Base-by-base conservation (phyloP, 169 alveolate species). In the Plasmodium inui region DNA sequence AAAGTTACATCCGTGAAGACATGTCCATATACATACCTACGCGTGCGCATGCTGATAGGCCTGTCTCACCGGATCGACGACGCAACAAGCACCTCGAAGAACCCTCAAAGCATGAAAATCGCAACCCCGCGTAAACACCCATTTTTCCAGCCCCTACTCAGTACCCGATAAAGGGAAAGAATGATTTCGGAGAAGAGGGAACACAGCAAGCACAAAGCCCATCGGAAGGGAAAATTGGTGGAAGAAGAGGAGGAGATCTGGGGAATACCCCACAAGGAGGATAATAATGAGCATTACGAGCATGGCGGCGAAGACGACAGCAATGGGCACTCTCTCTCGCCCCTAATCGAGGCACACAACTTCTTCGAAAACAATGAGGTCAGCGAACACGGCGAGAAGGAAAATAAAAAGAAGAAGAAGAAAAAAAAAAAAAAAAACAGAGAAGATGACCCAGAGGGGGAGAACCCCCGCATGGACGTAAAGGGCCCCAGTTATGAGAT, bases 111-210 rank as follows among this genome's bases (percentile, higher is more conserved):
- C 37, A 67, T 67, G 76, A 67, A 19, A 67, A 10, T 17, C 4
- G 37, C 30, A 37, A 67, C 17, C 12, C 41, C 76, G n/a, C 37
- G n/a, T 26, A 67, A n/a, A n/a, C 30, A 67, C 30, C 32, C 37
- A 67, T 28, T 26, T 28, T 67, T 22, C 61, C 2, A 12, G n/a
- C 61, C 17, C 37, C 17, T 7, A 19, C 37, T 67, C 41, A 22
- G 76, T 67, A 26, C 37, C 37, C 76, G 6, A 67, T 8, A 67
- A 67, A 67, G 14, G 37, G n/a, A 67, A 67, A 67, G n/a, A 82
- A 82, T 82, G 79, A 39, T 17, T 82, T 82, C 80, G 61, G 90
- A 82, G 53, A 82, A 55, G 44, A 81, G 22, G 61, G 12, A 50
- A 22, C 67, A 67, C 41, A 0, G 76, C n/a, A 67, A 61, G 74